phyloP scores from a whole-genome alignment of 164 flowering plant species.

The Euptelea pleiosperma region DNA sequence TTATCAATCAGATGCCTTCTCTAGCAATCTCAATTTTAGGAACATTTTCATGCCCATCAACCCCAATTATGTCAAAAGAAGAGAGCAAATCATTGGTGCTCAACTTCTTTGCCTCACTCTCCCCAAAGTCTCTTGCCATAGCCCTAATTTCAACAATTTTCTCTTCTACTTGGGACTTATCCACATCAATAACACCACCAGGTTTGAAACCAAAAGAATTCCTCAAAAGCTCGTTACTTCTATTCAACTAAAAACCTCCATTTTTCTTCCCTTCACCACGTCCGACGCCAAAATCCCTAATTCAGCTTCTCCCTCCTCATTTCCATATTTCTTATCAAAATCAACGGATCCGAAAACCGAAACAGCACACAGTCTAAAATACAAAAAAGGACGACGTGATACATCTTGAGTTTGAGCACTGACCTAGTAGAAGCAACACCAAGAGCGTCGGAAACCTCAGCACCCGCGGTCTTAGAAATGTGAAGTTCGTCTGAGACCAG shows the following conservation, averaged over 20 bases:
- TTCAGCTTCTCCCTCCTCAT: conserved; percentile 9
- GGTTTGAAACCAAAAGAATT: conserved; percentile 4
- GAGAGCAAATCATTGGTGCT: conserved; percentile 15
- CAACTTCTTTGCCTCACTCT: conserved; percentile 37
- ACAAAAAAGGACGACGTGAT: conserved; percentile 49
- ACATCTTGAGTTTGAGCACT: conserved; percentile 32
- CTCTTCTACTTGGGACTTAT: conserved; percentile 36
- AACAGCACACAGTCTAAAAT: conserved; percentile 59
- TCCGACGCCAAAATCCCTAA: conserved; percentile 10
- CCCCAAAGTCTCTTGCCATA: conserved; percentile 75
- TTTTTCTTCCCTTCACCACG: conserved; percentile 13
- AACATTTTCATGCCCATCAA: conserved; percentile 15
- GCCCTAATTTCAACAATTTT: conserved; percentile 55
- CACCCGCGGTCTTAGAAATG: background rate
- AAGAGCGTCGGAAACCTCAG: conserved; percentile 18
- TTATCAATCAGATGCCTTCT: too few species aligned
- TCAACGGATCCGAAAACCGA: conserved; percentile 38
- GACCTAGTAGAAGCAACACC: conserved; percentile 21
- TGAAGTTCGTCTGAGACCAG: conserved; percentile 1
- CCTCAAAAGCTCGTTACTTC: background rate
- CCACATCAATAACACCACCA: conserved; percentile 18
- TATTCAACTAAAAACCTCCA: conserved; percentile 16
- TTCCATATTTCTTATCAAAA: conserved; percentile 18
- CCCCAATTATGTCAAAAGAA: conserved; percentile 13
- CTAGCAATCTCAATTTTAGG: conserved; percentile 15